Percentiles rank a stretch among this genome's conserved stretches.
Evolutionary conservation across 768 basidiomycete species (phyloP).

Genomic region (Clathrus columnatus): DNA sequence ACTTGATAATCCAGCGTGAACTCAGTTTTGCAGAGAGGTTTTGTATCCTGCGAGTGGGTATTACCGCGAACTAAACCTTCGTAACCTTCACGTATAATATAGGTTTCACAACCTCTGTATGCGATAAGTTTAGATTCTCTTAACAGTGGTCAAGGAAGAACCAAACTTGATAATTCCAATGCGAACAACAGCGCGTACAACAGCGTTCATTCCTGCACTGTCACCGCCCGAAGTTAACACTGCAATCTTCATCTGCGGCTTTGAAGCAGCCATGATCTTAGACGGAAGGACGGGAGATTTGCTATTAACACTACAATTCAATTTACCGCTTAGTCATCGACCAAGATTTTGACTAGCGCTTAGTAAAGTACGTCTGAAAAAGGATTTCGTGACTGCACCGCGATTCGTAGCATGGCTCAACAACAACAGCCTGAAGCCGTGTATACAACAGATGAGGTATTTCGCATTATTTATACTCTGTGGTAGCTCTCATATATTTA

Average conservation of each 20-base stretch:
- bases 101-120: conserved; percentile 86
- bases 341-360: too few species aligned
- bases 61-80: conserved; percentile 97
- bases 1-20: conserved; percentile 19
- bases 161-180: conserved; percentile 83
- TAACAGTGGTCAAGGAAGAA: conserved; percentile 3
- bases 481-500: conserved; percentile 10
- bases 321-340: too few species aligned
- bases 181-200: conserved; percentile 89
- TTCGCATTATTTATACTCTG: neutral
- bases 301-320: too few species aligned
- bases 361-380: too few species aligned
- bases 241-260: conserved; percentile 69
- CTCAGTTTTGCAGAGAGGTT: conserved; percentile 12
- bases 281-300: neutral
- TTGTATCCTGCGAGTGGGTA: conserved; percentile 25
- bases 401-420: neutral
- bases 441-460: conserved; percentile 81
- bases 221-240: conserved; percentile 95
- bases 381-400: neutral
- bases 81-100: conserved; percentile 96
- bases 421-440: conserved; percentile 53
- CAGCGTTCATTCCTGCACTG: conserved; percentile 96
- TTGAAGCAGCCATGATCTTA: conserved; percentile 2
- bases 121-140: neutral